Evolutionary conservation across 768 basidiomycete species (phyloP).

Genomic region (Suillus luteus): DNA sequence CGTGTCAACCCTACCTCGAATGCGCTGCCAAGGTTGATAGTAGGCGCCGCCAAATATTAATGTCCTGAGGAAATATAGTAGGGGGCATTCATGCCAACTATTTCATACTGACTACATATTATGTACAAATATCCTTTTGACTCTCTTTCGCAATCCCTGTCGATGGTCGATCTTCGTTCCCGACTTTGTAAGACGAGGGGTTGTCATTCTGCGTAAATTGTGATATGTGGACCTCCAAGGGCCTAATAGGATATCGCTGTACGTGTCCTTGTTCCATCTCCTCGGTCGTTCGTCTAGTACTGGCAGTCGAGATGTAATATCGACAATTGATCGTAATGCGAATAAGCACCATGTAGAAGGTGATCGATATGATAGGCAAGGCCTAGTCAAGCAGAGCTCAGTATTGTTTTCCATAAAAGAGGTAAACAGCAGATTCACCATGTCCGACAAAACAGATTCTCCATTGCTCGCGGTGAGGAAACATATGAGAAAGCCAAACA

Average conservation of each 20-base stretch:
- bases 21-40: background rate
- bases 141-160: background rate
- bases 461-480: background rate
- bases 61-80: background rate
- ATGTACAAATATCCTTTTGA: background rate
- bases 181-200: background rate
- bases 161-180: background rate
- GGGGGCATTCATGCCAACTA: background rate
- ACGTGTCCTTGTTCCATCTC: background rate
- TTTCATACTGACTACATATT: background rate
- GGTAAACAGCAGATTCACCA: background rate
- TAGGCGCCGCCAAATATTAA: background rate
- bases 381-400: background rate
- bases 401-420: background rate
- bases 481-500: constrained; percentile 11
- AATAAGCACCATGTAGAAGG: constrained; percentile 4
- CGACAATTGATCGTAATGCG: background rate
- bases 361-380: background rate
- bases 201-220: background rate
- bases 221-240: constrained; percentile 7
- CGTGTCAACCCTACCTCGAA: background rate
- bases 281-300: background rate
- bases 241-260: constrained; percentile 2
- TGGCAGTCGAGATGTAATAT: background rate
- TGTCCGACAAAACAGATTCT: constrained; percentile 11